phyloP scores from a whole-genome alignment of 495 filamentous ascomycete genomes.

The Annulohypoxylon moriforme region DNA sequence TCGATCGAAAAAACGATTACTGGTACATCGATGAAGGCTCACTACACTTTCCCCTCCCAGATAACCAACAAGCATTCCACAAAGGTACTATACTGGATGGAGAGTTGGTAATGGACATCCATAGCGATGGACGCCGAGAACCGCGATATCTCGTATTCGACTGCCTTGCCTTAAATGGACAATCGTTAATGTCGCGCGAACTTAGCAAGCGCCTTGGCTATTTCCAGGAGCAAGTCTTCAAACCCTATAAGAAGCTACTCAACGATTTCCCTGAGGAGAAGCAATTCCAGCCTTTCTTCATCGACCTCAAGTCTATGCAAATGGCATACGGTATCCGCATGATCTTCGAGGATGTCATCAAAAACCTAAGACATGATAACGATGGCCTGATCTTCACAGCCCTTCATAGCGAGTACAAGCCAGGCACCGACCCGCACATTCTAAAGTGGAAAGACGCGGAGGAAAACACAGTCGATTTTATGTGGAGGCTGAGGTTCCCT shows the following conservation, averaged over 20 bases:
- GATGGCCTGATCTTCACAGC: slow-evolving; percentile 98
- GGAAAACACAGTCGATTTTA: slow-evolving; percentile 95
- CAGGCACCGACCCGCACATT: slow-evolving; percentile 91
- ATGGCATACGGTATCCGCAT: slow-evolving; percentile 87
- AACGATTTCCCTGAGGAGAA: slow-evolving; percentile 75
- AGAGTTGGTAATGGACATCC: slow-evolving; percentile 85
- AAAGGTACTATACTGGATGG: slow-evolving; percentile 87
- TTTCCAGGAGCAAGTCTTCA: slow-evolving; percentile 80
- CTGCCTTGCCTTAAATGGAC: slow-evolving; percentile 83
- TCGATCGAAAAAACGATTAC: slow-evolving; percentile 97
- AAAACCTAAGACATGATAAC: slow-evolving; percentile 87
- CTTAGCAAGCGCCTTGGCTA: slow-evolving; percentile 91
- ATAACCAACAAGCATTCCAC: slow-evolving; percentile 74
- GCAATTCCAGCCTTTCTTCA: slow-evolving; percentile 76
- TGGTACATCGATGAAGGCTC: slow-evolving; percentile 74
- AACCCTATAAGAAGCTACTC: slow-evolving; percentile 80
- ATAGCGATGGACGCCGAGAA: slow-evolving; percentile 69
- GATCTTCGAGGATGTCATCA: slow-evolving; percentile 89
- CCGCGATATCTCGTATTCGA: slow-evolving; percentile 93
- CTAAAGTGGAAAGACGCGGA: slow-evolving; percentile 95
- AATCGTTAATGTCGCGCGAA: slow-evolving; percentile 75
- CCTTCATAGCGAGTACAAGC: slow-evolving; percentile 81
- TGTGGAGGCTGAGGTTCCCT: slow-evolving; percentile 81
- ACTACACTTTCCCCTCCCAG: slow-evolving; percentile 82
- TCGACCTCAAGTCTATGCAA: slow-evolving; percentile 88